phyloP scores from a whole-genome alignment of 306 rosid species.

The Prunus armeniaca region DNA sequence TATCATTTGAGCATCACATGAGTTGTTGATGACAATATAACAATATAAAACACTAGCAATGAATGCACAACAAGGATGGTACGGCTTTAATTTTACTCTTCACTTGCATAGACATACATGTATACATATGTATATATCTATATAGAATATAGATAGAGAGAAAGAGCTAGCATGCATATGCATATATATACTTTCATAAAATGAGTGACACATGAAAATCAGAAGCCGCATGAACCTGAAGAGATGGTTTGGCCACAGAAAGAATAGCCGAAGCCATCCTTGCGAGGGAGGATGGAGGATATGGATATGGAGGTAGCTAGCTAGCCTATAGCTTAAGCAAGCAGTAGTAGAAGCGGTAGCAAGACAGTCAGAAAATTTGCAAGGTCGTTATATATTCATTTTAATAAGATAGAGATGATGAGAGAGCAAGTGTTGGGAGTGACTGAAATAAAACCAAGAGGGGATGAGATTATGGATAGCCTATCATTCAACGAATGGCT shows the following conservation, averaged over 20 bases:
- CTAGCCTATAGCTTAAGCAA: background rate
- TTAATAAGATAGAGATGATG: background rate
- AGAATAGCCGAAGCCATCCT: conserved; percentile 94
- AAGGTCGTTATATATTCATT: conserved; percentile 10
- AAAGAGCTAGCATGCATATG: background rate
- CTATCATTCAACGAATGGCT: conserved; percentile 60
- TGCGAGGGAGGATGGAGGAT: background rate
- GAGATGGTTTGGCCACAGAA: conserved; percentile 85
- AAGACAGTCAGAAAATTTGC: conserved; percentile 12
- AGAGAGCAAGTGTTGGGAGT: conserved; percentile 30
- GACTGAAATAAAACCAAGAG: conserved; percentile 41
- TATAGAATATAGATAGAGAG: background rate
- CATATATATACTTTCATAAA: background rate
- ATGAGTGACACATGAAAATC: background rate
- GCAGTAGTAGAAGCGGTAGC: background rate
- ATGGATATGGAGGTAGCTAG: background rate
- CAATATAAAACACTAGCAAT: background rate
- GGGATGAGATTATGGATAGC: conserved; percentile 84
- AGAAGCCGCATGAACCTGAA: conserved; percentile 53
- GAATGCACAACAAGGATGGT: too few relatives aligned
- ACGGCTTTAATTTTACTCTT: too few relatives aligned
- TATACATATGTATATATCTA: background rate
- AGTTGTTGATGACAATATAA: background rate
- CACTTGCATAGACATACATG: too few relatives aligned
- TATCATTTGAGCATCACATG: background rate